These are phyloP conservation scores for Aspergillus bertholletiae DNA, from an alignment of 495 filamentous ascomycete genomes.

Conservation along the genomic window DNA sequence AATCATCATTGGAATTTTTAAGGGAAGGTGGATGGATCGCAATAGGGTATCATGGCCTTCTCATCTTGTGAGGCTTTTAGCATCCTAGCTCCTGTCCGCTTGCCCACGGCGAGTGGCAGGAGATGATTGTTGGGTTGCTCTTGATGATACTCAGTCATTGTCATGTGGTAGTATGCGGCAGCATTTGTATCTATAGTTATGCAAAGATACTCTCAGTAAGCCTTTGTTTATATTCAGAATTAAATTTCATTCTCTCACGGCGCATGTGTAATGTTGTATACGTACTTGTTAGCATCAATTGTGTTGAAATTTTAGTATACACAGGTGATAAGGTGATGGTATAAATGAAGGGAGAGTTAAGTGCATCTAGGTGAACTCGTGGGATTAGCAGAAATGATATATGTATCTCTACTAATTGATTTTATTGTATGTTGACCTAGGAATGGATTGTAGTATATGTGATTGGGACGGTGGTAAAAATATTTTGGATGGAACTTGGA, in stretches of 20 bases:
- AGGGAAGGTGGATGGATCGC: background rate
- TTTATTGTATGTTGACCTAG: no score
- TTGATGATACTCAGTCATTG: background rate
- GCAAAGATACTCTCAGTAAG: background rate
- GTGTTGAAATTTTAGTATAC: background rate
- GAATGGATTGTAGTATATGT: no score
- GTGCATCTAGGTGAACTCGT: no score
- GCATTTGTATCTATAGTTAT: background rate
- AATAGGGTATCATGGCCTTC: background rate
- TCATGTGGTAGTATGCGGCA: background rate
- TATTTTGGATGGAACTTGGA: no score
- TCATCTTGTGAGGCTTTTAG: background rate
- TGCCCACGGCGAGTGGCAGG: constrained; percentile 4
- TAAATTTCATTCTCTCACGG: no score
- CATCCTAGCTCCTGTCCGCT: background rate
- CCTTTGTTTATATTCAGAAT: background rate
- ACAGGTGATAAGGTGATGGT: background rate
- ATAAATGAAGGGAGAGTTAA: no score
- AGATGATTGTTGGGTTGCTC: background rate
- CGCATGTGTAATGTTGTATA: background rate
- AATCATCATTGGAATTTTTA: background rate
- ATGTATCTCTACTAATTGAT: no score
- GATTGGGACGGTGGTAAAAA: no score
- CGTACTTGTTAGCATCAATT: background rate
- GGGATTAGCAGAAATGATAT: background rate